phyloP scores from a whole-genome alignment of 2,329 filamentous ascomycete genomes.

The Sordariomycetes sp. region DNA sequence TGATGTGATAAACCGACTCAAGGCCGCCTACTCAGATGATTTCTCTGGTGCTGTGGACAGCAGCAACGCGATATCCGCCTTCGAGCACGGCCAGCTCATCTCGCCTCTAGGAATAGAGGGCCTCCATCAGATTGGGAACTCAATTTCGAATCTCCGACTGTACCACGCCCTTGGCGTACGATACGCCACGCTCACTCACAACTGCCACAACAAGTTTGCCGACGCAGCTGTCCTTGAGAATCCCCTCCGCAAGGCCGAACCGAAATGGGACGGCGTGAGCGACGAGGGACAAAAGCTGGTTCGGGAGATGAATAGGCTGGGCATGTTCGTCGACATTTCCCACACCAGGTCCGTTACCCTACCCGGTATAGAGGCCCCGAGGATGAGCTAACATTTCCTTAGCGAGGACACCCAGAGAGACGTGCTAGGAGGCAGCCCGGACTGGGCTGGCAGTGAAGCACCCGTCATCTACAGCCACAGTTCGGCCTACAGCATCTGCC shows the following conservation, averaged over 20 bases:
- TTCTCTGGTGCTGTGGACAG: slow-evolving; percentile 58
- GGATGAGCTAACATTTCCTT: not conserved
- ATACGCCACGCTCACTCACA: slow-evolving; percentile 84
- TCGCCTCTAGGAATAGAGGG: slow-evolving; percentile 78
- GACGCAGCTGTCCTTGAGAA: slow-evolving; percentile 64
- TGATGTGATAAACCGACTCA: slow-evolving; percentile 58
- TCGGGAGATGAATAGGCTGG: slow-evolving; percentile 85
- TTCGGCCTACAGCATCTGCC: slow-evolving; percentile 69
- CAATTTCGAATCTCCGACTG: slow-evolving; percentile 59
- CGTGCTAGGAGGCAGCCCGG: slow-evolving; percentile 54
- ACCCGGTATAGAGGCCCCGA: slow-evolving; percentile 10
- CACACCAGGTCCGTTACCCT: slow-evolving; percentile 42
- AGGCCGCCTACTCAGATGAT: slow-evolving; percentile 50
- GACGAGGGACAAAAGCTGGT: slow-evolving; percentile 57
- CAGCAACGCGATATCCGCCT: slow-evolving; percentile 49
- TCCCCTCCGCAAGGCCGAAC: slow-evolving; percentile 37
- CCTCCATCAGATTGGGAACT: slow-evolving; percentile 89
- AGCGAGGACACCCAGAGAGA: slow-evolving; percentile 75
- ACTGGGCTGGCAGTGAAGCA: slow-evolving; percentile 63
- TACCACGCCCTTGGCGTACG: slow-evolving; percentile 73
- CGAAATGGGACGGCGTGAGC: slow-evolving; percentile 64
- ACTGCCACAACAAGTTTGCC: slow-evolving; percentile 84
- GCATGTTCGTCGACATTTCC: slow-evolving; percentile 85
- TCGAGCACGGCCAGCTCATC: slow-evolving; percentile 53
- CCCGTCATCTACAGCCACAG: slow-evolving; percentile 88